phyloP scores from a whole-genome alignment of 768 basidiomycete species.

The Boletus tomentosulus region DNA sequence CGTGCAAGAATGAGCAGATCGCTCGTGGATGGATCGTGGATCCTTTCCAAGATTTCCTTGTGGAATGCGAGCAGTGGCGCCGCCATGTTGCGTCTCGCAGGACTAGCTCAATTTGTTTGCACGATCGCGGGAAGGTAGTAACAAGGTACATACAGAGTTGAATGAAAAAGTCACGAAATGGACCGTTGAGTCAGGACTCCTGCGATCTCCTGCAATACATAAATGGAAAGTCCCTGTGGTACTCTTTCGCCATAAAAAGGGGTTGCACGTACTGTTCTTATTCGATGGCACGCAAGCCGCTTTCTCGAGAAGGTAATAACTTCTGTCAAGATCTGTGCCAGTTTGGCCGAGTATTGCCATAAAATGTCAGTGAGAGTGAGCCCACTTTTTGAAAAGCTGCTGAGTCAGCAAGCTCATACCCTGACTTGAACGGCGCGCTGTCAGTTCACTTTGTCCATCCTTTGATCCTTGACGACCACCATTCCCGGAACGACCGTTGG shows the following conservation, averaged over 20 bases:
- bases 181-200: too few species aligned
- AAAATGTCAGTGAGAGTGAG: not conserved
- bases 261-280: not conserved
- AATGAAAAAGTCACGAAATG: too few species aligned
- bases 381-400: slow-evolving; percentile 8
- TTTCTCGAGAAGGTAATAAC: too few species aligned
- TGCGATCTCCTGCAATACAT: not conserved
- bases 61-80: slow-evolving; percentile 57
- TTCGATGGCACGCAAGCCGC: not conserved
- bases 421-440: not conserved
- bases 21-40: slow-evolving; percentile 70
- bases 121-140: too few species aligned
- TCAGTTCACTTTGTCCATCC: not conserved
- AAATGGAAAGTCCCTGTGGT: slow-evolving; percentile 3
- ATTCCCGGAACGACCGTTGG: not conserved
- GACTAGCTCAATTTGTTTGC: slow-evolving; percentile 1
- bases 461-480: not conserved
- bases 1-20: slow-evolving; percentile 81
- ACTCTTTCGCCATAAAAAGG: not conserved
- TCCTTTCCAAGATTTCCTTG: slow-evolving; percentile 58
- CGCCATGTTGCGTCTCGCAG: slow-evolving; percentile 15
- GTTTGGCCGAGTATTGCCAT: too few species aligned
- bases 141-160: too few species aligned
- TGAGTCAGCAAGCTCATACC: slow-evolving; percentile 13
- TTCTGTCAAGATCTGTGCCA: too few species aligned